Evolutionary conservation across 1,284 basidiomycete species (phyloP).

Genomic region (Irpex lacteus): DNA sequence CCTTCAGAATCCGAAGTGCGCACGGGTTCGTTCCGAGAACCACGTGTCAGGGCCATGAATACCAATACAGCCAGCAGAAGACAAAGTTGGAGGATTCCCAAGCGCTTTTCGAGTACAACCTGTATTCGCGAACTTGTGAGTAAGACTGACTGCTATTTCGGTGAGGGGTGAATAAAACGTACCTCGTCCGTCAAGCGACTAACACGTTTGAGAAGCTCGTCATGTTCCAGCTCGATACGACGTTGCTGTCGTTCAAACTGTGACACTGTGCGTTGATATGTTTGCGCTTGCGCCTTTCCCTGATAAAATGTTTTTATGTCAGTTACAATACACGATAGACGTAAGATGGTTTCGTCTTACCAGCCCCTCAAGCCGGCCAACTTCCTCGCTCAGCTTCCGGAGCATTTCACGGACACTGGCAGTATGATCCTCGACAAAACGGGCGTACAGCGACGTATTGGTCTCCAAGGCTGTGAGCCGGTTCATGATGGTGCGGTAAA

Average conservation of each 20-base stretch:
- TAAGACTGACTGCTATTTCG: not conserved
- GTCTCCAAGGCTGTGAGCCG: constrained; percentile 83
- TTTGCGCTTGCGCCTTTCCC: constrained; percentile 66
- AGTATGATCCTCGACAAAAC: constrained; percentile 92
- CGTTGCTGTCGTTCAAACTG: constrained; percentile 72
- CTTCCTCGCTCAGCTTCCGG: constrained; percentile 76
- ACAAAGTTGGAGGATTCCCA: constrained; percentile 81
- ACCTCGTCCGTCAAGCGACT: constrained; percentile 78
- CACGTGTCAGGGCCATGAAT: constrained; percentile 83
- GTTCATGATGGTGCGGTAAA: constrained; percentile 96
- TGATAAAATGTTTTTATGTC: constrained; percentile 25
- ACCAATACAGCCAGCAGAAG: constrained; percentile 76
- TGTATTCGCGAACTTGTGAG: constrained; percentile 24
- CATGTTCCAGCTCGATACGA: constrained; percentile 68
- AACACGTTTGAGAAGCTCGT: constrained; percentile 62
- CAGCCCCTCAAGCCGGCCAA: constrained; percentile 72
- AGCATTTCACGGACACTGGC: constrained; percentile 76
- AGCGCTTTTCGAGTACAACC: constrained; percentile 81
- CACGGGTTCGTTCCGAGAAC: constrained; percentile 52
- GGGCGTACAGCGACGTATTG: constrained; percentile 84
- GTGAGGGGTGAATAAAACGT: constrained; percentile 10
- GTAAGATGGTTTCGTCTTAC: constrained; percentile 44
- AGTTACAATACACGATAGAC: not conserved
- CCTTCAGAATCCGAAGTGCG: constrained; percentile 16
- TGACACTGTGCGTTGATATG: constrained; percentile 59